These are phyloP conservation scores for Viola pubescens DNA, from an alignment of 441 rosid genomes.

Conservation along the genomic window DNA sequence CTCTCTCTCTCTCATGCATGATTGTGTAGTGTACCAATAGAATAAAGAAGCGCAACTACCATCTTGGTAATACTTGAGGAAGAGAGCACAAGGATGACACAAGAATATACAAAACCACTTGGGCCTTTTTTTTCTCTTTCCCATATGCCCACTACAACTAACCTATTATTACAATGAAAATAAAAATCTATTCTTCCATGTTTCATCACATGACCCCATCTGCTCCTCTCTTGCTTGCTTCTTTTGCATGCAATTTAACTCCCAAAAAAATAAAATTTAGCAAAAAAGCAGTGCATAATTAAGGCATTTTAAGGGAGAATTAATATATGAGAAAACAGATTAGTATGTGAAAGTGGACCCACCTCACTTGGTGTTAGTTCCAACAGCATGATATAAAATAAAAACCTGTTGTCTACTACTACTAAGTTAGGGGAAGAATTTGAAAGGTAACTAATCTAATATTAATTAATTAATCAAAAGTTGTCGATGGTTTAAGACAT, in stretches of 20 bases:
- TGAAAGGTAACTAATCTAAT: slow-evolving; percentile 28
- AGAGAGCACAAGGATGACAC: slow-evolving; percentile 19
- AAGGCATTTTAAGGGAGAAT: too few relatives aligned
- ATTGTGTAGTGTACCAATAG: slow-evolving; percentile 32
- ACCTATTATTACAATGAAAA: not conserved
- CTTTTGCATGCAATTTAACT: too few relatives aligned
- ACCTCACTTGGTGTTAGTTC: slow-evolving; percentile 31
- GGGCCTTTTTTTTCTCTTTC: slow-evolving; percentile 14
- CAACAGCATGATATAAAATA: slow-evolving; percentile 25
- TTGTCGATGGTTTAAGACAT: slow-evolving; percentile 2
- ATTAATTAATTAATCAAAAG: slow-evolving; percentile 16
- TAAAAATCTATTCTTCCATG: not conserved
- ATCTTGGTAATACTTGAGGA: slow-evolving; percentile 15
- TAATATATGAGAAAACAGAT: too few relatives aligned
- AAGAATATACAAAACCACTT: slow-evolving; percentile 25
- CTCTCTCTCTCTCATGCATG: slow-evolving; percentile 30
- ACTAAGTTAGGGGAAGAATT: slow-evolving; percentile 31
- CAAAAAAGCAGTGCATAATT: too few relatives aligned
- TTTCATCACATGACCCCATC: not conserved
- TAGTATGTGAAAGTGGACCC: slow-evolving; percentile 14
- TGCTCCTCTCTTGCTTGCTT: too few relatives aligned
- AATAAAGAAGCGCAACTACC: slow-evolving; percentile 48
- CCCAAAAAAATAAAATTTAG: too few relatives aligned
- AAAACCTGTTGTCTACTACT: slow-evolving; percentile 22
- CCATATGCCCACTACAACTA: slow-evolving; percentile 24